Evolutionary conservation across 2,329 filamentous ascomycete genomes (phyloP).

Genomic region (Teratosphaeria epicoccoides): DNA sequence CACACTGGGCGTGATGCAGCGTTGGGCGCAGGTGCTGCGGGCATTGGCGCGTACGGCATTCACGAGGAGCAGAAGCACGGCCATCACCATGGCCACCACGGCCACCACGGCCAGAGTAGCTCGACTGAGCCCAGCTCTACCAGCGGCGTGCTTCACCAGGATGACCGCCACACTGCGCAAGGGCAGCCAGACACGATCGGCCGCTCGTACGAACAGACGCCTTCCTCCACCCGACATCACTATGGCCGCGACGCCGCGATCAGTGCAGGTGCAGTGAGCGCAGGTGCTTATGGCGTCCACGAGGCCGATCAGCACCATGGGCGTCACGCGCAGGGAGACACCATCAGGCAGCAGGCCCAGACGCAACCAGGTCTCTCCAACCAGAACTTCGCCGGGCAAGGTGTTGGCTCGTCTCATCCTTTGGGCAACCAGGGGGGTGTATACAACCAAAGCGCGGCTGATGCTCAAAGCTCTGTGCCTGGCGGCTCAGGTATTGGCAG

Average conservation of each 20-base stretch:
- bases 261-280: conserved; percentile 13
- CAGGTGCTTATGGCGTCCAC: conserved; percentile 13
- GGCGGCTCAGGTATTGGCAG: background rate
- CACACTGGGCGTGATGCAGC: conserved; percentile 21
- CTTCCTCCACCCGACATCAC: conserved; percentile 6
- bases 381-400: background rate
- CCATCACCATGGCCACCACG: background rate
- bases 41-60: conserved; percentile 11
- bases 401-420: background rate
- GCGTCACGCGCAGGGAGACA: background rate
- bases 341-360: background rate
- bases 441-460: background rate
- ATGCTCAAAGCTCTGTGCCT: background rate
- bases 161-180: background rate
- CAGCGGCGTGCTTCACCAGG: background rate
- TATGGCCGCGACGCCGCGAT: conserved; percentile 19
- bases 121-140: background rate
- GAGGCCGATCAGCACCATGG: conserved; percentile 14
- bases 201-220: background rate
- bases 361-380: background rate
- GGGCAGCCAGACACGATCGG: background rate
- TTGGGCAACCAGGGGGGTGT: background rate
- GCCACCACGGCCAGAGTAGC: background rate
- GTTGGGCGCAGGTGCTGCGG: conserved; percentile 16
- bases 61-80: conserved; percentile 18